These are phyloP conservation scores for Polysphondylium violaceum DNA, from an alignment of 78 protist species.

Conservation along the genomic window DNA sequence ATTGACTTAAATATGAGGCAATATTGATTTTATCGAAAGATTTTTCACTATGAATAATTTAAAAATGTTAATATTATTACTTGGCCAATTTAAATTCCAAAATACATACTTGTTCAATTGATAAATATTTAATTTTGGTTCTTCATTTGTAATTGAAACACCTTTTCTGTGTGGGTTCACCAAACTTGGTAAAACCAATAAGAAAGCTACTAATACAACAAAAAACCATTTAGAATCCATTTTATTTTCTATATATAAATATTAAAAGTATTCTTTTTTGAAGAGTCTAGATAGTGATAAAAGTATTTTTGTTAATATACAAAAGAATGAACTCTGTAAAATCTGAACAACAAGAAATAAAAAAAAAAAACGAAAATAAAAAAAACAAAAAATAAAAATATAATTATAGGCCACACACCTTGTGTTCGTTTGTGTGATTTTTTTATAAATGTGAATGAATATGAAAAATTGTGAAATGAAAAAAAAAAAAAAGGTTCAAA, in stretches of 20 bases:
- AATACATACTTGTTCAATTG: conserved; percentile 19
- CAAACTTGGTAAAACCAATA: conserved; percentile 51
- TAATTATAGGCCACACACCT: no score
- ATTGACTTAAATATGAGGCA: conserved; percentile 46
- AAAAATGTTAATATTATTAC: neutral
- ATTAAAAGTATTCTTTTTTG: no score
- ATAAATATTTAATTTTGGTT: conserved; percentile 63
- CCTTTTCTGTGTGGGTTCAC: conserved; percentile 59
- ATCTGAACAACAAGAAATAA: no score
- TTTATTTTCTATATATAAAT: conserved; percentile 5
- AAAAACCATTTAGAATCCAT: conserved; percentile 79
- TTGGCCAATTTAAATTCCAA: neutral
- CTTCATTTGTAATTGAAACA: conserved; percentile 68
- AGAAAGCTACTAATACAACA: conserved; percentile 56
- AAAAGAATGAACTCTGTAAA: neutral
- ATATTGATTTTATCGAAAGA: conserved; percentile 37
- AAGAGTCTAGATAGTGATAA: no score
- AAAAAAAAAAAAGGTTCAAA: no score
- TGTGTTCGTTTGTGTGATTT: no score
- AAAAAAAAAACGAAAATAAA: no score
- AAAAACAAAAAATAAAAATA: no score
- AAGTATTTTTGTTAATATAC: neutral
- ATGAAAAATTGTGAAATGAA: no score
- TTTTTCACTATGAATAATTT: neutral
- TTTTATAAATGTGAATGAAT: no score